Evolutionary conservation across 2,329 filamentous ascomycete genomes (phyloP).

Genomic region (Harringtonia lauricola): DNA sequence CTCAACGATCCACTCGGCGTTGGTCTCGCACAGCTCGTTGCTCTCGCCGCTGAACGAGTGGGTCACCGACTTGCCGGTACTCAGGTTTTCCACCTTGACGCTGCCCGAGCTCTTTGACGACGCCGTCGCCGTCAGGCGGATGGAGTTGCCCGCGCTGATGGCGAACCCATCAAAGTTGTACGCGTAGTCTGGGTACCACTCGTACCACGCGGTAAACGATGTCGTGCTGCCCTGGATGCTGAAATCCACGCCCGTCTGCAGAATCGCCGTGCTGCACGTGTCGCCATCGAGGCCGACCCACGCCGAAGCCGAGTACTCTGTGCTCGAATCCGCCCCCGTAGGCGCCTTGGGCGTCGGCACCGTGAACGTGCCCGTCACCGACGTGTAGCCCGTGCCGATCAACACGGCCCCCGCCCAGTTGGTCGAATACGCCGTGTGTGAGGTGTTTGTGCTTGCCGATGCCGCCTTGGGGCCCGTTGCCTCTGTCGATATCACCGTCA

Average conservation of each 20-base stretch:
- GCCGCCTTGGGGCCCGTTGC: neutral
- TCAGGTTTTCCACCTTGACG: constrained; percentile 10
- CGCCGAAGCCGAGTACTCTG: constrained; percentile 17
- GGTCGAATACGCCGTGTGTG: constrained; percentile 26
- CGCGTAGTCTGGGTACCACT: constrained; percentile 18
- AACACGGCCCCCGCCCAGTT: constrained; percentile 20
- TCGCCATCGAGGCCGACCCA: constrained; percentile 21
- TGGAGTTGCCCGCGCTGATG: constrained; percentile 16
- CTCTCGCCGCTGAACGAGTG: constrained; percentile 31
- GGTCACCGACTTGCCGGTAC: constrained; percentile 34
- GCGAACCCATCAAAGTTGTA: constrained; percentile 15
- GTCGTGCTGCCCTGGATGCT: constrained; percentile 1
- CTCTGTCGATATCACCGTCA: too few species aligned
- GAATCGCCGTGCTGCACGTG: constrained; percentile 13
- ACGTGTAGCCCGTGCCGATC: constrained; percentile 5
- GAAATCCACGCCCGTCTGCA: constrained; percentile 19
- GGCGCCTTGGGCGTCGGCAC: constrained; percentile 14
- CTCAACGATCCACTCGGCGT: constrained; percentile 19
- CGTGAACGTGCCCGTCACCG: constrained; percentile 7
- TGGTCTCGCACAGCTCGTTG: constrained; percentile 13
- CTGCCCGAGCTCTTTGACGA: constrained; percentile 23
- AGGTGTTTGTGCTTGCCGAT: neutral
- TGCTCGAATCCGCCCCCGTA: constrained; percentile 6
- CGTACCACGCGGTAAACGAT: constrained; percentile 16
- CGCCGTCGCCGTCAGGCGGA: constrained; percentile 20